Percentiles rank a stretch among this genome's conserved stretches.
Conservation (phyloP, 176 grass and related monocot genomes). For the Juncus inflexus region DNA sequence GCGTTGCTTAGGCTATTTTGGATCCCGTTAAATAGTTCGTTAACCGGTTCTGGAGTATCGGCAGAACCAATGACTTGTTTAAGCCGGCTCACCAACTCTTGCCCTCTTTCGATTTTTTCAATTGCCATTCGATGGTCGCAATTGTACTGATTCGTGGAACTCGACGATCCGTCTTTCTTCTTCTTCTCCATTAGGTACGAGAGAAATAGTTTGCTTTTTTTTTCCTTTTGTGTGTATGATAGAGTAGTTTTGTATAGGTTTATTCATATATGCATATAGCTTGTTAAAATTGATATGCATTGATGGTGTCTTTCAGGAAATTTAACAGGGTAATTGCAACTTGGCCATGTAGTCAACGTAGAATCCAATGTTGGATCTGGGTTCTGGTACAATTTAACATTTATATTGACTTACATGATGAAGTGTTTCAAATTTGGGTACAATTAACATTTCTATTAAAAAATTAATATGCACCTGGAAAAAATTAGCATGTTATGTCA, state of each 20-base stretch:
- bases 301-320: not conserved
- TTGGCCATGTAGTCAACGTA: too few relatives aligned
- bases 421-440: too few relatives aligned
- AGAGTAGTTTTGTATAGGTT: constrained; percentile 1
- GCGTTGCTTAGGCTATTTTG: constrained; percentile 20
- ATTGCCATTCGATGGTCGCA: constrained; percentile 13
- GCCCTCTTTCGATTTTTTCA: constrained; percentile 21
- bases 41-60: not conserved
- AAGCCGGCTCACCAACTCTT: constrained; percentile 12
- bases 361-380: too few relatives aligned
- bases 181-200: constrained; percentile 5
- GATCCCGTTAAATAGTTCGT: constrained; percentile 8
- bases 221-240: not conserved
- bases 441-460: too few relatives aligned
- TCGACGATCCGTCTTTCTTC: not conserved
- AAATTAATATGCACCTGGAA: too few relatives aligned
- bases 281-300: not conserved
- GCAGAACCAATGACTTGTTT: not conserved
- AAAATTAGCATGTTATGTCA: too few relatives aligned
- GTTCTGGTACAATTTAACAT: too few relatives aligned
- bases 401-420: too few relatives aligned
- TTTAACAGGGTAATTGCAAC: not conserved
- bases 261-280: not conserved
- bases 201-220: not conserved
- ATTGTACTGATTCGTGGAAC: not conserved